Evolutionary conservation across 495 filamentous ascomycete species (phyloP).

Genomic region (Neurospora pannonica): DNA sequence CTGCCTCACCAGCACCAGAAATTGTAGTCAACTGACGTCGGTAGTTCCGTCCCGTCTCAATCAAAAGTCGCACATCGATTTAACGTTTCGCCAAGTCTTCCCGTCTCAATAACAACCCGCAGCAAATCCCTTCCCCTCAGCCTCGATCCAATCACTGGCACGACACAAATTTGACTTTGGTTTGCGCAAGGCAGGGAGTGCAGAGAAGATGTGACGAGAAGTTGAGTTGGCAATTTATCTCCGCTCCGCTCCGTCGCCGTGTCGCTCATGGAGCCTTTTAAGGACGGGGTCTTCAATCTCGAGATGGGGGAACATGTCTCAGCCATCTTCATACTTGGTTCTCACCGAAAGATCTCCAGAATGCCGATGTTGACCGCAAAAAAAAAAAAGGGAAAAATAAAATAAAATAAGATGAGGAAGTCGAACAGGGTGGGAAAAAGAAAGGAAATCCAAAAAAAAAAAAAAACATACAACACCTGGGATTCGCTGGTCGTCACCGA

Average conservation of each 20-base stretch:
- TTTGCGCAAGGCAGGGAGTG: not conserved
- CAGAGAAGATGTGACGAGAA: not conserved
- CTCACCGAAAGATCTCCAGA: not conserved
- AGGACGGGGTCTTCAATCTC: not conserved
- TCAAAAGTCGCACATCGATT: not conserved
- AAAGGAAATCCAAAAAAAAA: not conserved
- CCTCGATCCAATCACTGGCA: not conserved
- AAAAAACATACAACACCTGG: constrained; percentile 19
- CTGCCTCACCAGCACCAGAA: not conserved
- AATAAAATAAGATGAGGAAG: not conserved
- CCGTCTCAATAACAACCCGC: not conserved
- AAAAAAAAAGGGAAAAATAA: not conserved
- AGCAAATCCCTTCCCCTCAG: not conserved
- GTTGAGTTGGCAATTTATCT: not conserved
- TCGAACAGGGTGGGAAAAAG: not conserved
- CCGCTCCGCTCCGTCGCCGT: not conserved
- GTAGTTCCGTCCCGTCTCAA: not conserved
- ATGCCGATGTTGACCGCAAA: not conserved
- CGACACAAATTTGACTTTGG: not conserved
- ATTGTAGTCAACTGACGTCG: not conserved
- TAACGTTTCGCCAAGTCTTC: not conserved
- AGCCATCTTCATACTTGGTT: not conserved
- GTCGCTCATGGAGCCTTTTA: not conserved
- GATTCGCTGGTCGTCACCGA: constrained; percentile 35
- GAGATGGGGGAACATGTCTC: not conserved